Evolutionary conservation across 169 alveolate species (phyloP), one percentile per base, ranked within the genome.

Genomic region (Plasmodium blacklocki): DNA sequence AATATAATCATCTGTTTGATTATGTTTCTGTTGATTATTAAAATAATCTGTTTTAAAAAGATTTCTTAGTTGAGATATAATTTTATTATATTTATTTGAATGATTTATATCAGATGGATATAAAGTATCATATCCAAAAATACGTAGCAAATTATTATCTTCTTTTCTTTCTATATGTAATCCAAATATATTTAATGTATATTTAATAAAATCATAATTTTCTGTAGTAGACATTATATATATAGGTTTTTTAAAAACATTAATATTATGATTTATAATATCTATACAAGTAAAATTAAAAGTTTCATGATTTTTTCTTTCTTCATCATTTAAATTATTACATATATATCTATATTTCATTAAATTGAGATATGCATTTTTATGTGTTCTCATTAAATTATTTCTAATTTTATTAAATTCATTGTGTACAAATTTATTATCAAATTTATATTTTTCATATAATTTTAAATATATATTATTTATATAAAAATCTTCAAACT

Each of bases 181-280:
- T 18, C 91, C 91, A 68, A 62, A 68, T 23, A 56, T n/a, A 5
- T 83, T 23, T 23, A 83, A 32, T 6, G 91, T 68, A 49, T 68
- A 68, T 2, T 56, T 60, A 23, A 83, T 83, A 21, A 56, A 83
- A n/a, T 15, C 64, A 2, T n/a, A 7, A 52, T 45, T 7, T 29
- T 83, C 83, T 11, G 58, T 50, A 47, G 91, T 54, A 14, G 91
- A 83, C 6, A 83, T 72, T 6, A 83, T 49, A 68, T 83, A 83
- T 1, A 83, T 56, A 14, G 91, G 91, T 56, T 83, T 83, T 43
- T 54, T 67, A 83, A 54, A 83, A 19, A 67, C 15, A n/a, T 83
- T 83, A 9, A 83, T 83, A 50, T 83, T 67, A 12, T 83, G 29
- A 29, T 83, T 83, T 18, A 83, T 83, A 49, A 83, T 18, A 45